Conservation (phyloP, 495 filamentous ascomycete species). For the Emericellopsis terricola region DNA sequence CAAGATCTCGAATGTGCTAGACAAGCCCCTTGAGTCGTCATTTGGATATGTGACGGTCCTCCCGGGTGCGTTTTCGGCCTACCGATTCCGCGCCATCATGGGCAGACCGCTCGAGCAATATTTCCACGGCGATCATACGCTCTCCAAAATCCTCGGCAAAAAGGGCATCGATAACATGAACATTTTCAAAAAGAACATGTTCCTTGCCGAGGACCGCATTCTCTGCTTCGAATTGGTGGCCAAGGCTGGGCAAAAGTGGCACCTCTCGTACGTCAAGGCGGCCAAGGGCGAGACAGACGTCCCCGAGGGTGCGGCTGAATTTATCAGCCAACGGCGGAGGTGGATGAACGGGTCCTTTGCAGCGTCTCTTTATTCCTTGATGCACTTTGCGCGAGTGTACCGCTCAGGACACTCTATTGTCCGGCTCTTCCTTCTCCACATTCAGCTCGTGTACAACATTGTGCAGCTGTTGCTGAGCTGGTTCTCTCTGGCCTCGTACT, state of each 20-base stretch:
- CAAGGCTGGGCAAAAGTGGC: conserved; percentile 77
- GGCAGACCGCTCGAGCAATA: conserved; percentile 75
- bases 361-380: conserved; percentile 73
- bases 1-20: conserved; percentile 89
- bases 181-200: conserved; percentile 93
- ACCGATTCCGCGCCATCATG: conserved; percentile 65
- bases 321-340: conserved; percentile 74
- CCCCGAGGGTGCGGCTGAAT: conserved; percentile 69
- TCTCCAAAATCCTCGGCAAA: conserved; percentile 12
- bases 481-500: conserved; percentile 92
- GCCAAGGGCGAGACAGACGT: conserved; percentile 82
- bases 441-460: conserved; percentile 75
- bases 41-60: conserved; percentile 87
- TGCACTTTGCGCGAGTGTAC: conserved; percentile 73
- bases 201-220: conserved; percentile 85
- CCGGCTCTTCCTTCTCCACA: conserved; percentile 58
- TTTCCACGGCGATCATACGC: conserved; percentile 69
- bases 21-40: conserved; percentile 78
- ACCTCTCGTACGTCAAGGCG: conserved; percentile 80
- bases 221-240: conserved; percentile 86
- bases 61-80: conserved; percentile 83
- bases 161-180: conserved; percentile 5
- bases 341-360: conserved; percentile 92
- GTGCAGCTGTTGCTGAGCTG: conserved; percentile 83
- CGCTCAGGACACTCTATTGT: conserved; percentile 62